phyloP scores from a whole-genome alignment of 306 rosid genomes.

The Citrullus colocynthis region DNA sequence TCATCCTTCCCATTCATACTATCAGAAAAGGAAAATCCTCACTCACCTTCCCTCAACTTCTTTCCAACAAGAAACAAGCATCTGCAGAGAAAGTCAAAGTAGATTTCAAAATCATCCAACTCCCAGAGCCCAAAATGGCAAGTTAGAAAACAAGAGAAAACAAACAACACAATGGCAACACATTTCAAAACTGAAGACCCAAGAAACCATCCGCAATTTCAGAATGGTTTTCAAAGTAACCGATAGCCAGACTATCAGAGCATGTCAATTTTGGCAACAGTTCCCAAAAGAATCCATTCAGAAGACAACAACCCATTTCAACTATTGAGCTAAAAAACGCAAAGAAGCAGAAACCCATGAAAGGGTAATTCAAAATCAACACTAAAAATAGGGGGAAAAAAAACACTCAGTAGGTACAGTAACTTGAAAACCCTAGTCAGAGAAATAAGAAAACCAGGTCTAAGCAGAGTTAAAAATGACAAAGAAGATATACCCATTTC shows the following conservation, averaged over 20 bases:
- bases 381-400: not conserved
- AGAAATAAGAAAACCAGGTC: conserved; percentile 19
- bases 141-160: not conserved
- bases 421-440: conserved; percentile 94
- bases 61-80: conserved; percentile 14
- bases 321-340: conserved; percentile 17
- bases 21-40: conserved; percentile 17
- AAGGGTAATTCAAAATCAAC: not conserved
- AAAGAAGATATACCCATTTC: conserved; percentile 73
- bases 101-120: conserved; percentile 4
- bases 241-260: not conserved
- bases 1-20: conserved; percentile 61
- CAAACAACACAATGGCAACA: not conserved
- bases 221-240: conserved; percentile 2
- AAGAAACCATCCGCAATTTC: not conserved
- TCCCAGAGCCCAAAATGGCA: conserved; percentile 3
- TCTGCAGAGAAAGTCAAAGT: conserved; percentile 5
- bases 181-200: not conserved
- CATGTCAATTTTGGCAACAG: not conserved
- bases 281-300: conserved; percentile 1
- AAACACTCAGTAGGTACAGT: conserved; percentile 52
- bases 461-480: conserved; percentile 36
- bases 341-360: not conserved
- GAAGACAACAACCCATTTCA: conserved; percentile 14
- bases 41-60: conserved; percentile 4